Percentiles rank a stretch among this genome's conserved stretches.
Conservation (phyloP, 305 asterid species). For the Solanum hybrid region DNA sequence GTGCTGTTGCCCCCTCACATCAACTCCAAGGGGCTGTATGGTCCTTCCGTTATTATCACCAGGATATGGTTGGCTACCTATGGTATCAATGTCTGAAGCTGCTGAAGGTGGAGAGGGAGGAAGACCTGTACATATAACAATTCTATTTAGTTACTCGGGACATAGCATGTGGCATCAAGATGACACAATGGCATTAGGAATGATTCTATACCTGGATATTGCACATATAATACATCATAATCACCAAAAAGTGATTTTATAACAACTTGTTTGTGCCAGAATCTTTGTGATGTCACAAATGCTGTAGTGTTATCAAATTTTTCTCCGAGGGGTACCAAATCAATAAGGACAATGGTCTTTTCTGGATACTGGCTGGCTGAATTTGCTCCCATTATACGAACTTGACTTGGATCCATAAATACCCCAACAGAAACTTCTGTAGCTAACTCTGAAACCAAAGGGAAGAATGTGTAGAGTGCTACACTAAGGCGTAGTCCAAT, state of each 20-base stretch:
- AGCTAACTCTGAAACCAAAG: constrained; percentile 85
- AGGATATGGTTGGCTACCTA: constrained; percentile 56
- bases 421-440: constrained; percentile 64
- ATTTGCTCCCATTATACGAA: constrained; percentile 95
- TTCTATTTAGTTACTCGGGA: background rate
- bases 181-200: background rate
- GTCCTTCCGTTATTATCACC: constrained; percentile 51
- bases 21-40: constrained; percentile 78
- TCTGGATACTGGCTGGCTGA: constrained; percentile 71
- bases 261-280: constrained; percentile 68
- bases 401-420: constrained; percentile 73
- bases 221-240: constrained; percentile 76
- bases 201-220: constrained; percentile 62
- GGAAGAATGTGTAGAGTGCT: constrained; percentile 79
- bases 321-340: constrained; percentile 75
- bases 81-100: constrained; percentile 42
- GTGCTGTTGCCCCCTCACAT: constrained; percentile 47
- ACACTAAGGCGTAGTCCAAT: constrained; percentile 63
- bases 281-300: constrained; percentile 49
- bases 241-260: constrained; percentile 66
- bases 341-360: constrained; percentile 63
- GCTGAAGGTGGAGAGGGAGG: constrained; percentile 91
- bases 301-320: constrained; percentile 61
- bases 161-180: background rate
- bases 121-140: constrained; percentile 48